These are phyloP conservation scores for Crucihimalaya himalaica DNA, from an alignment of 345 rosid genomes.

Conservation along the genomic window DNA sequence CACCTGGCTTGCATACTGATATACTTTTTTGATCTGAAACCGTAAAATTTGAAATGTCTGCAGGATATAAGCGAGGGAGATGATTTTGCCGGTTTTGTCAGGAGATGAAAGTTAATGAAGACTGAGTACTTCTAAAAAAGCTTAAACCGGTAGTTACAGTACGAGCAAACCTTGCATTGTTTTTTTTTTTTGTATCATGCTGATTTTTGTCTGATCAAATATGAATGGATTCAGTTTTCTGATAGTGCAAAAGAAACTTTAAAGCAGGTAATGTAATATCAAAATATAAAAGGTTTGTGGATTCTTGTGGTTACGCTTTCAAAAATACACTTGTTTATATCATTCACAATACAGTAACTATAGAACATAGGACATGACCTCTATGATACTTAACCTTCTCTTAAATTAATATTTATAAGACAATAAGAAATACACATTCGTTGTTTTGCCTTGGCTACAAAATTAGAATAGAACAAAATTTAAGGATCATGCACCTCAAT, in stretches of 20 bases:
- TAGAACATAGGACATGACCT: neutral
- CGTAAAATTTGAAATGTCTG: constrained; percentile 14
- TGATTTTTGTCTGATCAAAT: neutral
- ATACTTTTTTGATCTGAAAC: neutral
- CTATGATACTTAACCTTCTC: neutral
- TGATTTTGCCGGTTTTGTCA: constrained; percentile 50
- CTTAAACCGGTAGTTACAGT: neutral
- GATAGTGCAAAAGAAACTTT: neutral
- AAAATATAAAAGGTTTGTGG: neutral
- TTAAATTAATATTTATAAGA: neutral
- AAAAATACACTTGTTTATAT: neutral
- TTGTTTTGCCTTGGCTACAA: constrained; percentile 2
- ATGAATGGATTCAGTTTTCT: constrained; percentile 8
- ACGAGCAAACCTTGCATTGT: neutral
- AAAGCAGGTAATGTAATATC: constrained; percentile 3
- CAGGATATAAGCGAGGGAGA: constrained; percentile 56
- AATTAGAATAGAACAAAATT: constrained; percentile 24
- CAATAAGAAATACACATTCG: neutral
- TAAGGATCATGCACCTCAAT: constrained; percentile 25
- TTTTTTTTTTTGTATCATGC: neutral
- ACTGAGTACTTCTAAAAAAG: constrained; percentile 36
- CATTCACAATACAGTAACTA: neutral
- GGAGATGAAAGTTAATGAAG: constrained; percentile 55
- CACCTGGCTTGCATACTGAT: neutral
- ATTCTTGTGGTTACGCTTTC: neutral